Evolutionary conservation across 495 filamentous ascomycete species (phyloP), one percentile per base, ranked within the genome.

Genomic region (Penicillium angulare): DNA sequence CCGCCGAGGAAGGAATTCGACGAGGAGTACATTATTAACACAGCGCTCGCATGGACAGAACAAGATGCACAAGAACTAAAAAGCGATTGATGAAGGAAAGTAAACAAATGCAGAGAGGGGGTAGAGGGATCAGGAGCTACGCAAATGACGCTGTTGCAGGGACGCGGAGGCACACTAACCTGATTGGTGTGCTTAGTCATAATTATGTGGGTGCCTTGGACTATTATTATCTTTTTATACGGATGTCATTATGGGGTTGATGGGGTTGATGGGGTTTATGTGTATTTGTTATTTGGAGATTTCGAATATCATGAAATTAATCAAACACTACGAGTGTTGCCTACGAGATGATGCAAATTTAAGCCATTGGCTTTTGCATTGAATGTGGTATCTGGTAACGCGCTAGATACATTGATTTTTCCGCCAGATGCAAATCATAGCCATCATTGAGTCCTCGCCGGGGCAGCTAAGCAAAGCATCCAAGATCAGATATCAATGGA

Each of bases 1-100:
- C 89, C 88, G 62, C 89, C 88, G 53, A 93, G 76, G 65, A 85
- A 95, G 42, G 88, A 85, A 76, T 85, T 91, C 50, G 90, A 88
- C 63, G 86, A 88, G 34, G 90, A 92, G 75, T 85, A 96, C 91
- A 96, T 96, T 73, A 67, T 60, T 46, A 50, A 65, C 49, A 47
- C 45, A 46, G 49, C 50, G 54, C 45, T 60, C 33, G 57, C 65
- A 72, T 74, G 54, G 48, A 57, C 52, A 47, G 58, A 61, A 42
- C 27, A 56, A 48, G 43, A 61, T 52, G 41, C 33, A 47, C 32
- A 44, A 57, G 48, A 47, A 56, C 49, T 52, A 49, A 42, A 53
- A 33, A 53, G 51, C 45, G 56, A 61, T 57, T 53, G 52, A 63
- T 52, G 35, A 44, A 21, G 59, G 55, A 50, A 36, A 39, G 36